These are phyloP conservation scores for Senna siamea DNA, from an alignment of 306 rosid species.

Conservation along the genomic window DNA sequence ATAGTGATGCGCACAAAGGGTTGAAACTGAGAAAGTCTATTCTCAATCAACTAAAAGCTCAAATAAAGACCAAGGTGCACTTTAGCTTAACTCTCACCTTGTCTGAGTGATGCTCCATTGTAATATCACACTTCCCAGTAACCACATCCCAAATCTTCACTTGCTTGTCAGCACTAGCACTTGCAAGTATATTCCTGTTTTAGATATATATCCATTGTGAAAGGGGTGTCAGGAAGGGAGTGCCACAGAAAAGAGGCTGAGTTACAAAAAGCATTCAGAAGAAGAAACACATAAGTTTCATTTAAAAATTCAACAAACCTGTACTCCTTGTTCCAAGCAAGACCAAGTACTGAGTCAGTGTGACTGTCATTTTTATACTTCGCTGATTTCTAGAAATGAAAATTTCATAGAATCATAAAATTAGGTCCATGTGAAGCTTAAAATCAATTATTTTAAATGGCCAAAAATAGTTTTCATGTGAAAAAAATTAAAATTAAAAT, in stretches of 20 bases:
- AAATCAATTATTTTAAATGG: neutral
- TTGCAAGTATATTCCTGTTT: conserved; percentile 82
- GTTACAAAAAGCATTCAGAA: conserved; percentile 23
- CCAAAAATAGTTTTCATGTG: neutral
- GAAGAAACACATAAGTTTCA: conserved; percentile 30
- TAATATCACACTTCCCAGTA: conserved; percentile 70
- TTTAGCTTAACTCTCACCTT: conserved; percentile 57
- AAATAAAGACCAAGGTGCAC: neutral
- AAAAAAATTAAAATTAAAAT: neutral
- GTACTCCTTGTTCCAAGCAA: conserved; percentile 94
- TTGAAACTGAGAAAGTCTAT: neutral
- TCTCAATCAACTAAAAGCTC: conserved; percentile 17
- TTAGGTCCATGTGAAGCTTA: conserved; percentile 9
- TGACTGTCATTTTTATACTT: conserved; percentile 87
- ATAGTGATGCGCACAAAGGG: neutral
- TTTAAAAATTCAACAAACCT: conserved; percentile 51
- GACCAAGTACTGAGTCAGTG: conserved; percentile 87
- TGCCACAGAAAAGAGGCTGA: conserved; percentile 6
- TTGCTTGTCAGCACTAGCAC: conserved; percentile 88
- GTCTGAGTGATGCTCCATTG: conserved; percentile 90
- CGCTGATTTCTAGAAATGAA: conserved; percentile 53
- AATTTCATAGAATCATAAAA: conserved; percentile 39
- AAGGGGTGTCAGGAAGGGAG: conserved; percentile 6
- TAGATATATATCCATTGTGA: neutral
- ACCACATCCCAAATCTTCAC: conserved; percentile 93